phyloP scores from a whole-genome alignment of 2,329 filamentous ascomycete species.

The Penicillium brasilianum region DNA sequence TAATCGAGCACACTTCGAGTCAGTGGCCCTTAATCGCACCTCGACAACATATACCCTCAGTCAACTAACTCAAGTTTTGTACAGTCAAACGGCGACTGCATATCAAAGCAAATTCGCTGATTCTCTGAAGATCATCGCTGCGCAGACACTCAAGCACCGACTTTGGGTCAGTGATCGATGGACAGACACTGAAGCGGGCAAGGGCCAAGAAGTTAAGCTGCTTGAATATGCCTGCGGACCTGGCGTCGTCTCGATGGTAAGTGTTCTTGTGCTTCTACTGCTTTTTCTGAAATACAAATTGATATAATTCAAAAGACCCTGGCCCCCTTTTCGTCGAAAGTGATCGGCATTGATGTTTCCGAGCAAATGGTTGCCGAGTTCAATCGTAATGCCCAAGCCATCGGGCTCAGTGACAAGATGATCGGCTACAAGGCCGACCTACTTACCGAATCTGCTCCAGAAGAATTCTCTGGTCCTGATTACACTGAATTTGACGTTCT shows the following conservation, averaged over 20 bases:
- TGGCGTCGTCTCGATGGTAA: conserved; percentile 67
- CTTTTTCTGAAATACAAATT: not conserved
- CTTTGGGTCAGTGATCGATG: conserved; percentile 68
- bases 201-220: conserved; percentile 53
- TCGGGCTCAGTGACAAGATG: conserved; percentile 60
- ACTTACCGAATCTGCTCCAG: conserved; percentile 56
- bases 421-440: conserved; percentile 64
- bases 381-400: conserved; percentile 63
- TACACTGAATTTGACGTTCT: conserved; percentile 74
- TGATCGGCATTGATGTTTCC: conserved; percentile 72
- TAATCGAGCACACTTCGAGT: conserved; percentile 51
- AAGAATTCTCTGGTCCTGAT: conserved; percentile 62
- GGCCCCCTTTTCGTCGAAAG: conserved; percentile 65
- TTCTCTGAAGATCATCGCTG: conserved; percentile 59
- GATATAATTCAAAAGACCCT: conserved; percentile 55
- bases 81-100: conserved; percentile 57
- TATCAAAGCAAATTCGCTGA: conserved; percentile 65
- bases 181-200: conserved; percentile 39
- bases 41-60: not conserved
- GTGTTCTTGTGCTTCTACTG: conserved; percentile 26
- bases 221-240: conserved; percentile 80
- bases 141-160: conserved; percentile 58
- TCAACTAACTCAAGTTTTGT: not conserved
- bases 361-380: conserved; percentile 72
- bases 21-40: conserved; percentile 23